A percentile compares a stretch with the other conserved stretches of the same genome.
phyloP scores from a whole-genome alignment of 192 early-diverging fungal genomes.

The Haplosporangium gracile region DNA sequence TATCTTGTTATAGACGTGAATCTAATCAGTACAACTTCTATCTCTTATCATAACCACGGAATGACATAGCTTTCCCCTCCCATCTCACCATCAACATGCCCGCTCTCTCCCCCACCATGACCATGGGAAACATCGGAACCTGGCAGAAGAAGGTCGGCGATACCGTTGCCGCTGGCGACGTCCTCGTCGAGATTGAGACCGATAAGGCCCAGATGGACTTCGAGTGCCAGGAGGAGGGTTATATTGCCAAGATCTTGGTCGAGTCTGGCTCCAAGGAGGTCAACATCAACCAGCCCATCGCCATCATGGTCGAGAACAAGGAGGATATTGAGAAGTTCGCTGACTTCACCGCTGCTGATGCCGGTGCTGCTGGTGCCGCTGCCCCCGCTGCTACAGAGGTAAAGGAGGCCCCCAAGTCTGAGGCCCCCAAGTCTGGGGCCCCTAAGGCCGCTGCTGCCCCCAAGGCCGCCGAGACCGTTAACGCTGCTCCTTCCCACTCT shows the following conservation, averaged over 20 bases:
- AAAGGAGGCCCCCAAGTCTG: slow-evolving; percentile 29
- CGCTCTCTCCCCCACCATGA: slow-evolving; percentile 99
- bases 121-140: slow-evolving; percentile 90
- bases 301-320: slow-evolving; percentile 91
- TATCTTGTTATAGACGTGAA: not conserved
- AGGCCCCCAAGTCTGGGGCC: slow-evolving; percentile 33
- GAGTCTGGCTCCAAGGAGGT: slow-evolving; percentile 91
- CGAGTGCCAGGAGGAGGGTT: slow-evolving; percentile 98
- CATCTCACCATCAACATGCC: slow-evolving; percentile 95
- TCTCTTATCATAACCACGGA: not conserved
- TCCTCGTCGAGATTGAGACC: slow-evolving; percentile 96
- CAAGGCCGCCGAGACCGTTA: slow-evolving; percentile 28
- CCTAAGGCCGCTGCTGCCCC: slow-evolving; percentile 35
- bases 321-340: slow-evolving; percentile 90
- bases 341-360: slow-evolving; percentile 76
- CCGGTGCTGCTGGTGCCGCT: slow-evolving; percentile 55
- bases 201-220: slow-evolving; percentile 99
- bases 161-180: slow-evolving; percentile 88
- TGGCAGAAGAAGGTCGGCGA: slow-evolving; percentile 98
- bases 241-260: slow-evolving; percentile 92
- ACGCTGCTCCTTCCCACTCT: slow-evolving; percentile 53
- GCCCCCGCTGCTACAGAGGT: slow-evolving; percentile 57
- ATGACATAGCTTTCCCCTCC: slow-evolving; percentile 73
- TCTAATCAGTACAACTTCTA: not conserved
- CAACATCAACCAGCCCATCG: slow-evolving; percentile 79